These are phyloP conservation scores for Dimargaris xerosporica DNA, from an alignment of 192 early-diverging fungal genomes.

Conservation along the genomic window DNA sequence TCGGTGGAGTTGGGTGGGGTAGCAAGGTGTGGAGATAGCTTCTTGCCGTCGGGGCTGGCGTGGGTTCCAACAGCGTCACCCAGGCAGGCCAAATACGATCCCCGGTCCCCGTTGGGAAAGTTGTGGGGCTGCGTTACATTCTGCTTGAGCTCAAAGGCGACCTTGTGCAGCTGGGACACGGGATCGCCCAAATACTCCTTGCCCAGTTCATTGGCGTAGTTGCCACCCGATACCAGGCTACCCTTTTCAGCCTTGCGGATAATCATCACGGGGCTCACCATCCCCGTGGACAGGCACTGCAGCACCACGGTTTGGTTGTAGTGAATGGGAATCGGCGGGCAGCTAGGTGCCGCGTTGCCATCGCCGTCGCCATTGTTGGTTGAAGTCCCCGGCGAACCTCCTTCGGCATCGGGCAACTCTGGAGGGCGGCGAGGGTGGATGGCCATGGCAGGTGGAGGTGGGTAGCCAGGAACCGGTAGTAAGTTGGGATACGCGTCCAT, in stretches of 20 bases:
- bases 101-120: constrained; percentile 21
- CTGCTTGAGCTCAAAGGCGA: constrained; percentile 56
- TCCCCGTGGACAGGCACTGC: constrained; percentile 73
- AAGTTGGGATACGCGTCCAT: constrained; percentile 34
- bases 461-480: constrained; percentile 35
- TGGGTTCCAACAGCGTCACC: constrained; percentile 67
- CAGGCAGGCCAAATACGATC: constrained; percentile 50
- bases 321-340: constrained; percentile 49
- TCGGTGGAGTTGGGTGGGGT: constrained; percentile 10
- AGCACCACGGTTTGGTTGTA: constrained; percentile 83
- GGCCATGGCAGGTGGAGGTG: constrained; percentile 63
- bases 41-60: constrained; percentile 31
- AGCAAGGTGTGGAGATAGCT: constrained; percentile 23
- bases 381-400: constrained; percentile 9
- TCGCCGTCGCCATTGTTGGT: constrained; percentile 13
- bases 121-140: background rate
- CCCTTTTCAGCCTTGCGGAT: constrained; percentile 76
- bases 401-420: constrained; percentile 15
- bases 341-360: constrained; percentile 18
- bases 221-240: constrained; percentile 52
- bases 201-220: constrained; percentile 23
- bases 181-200: constrained; percentile 61
- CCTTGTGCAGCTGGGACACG: constrained; percentile 79
- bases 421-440: constrained; percentile 39
- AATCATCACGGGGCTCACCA: constrained; percentile 65